Conservation (phyloP, 2,329 filamentous ascomycete species). For the Apiospora aurea region DNA sequence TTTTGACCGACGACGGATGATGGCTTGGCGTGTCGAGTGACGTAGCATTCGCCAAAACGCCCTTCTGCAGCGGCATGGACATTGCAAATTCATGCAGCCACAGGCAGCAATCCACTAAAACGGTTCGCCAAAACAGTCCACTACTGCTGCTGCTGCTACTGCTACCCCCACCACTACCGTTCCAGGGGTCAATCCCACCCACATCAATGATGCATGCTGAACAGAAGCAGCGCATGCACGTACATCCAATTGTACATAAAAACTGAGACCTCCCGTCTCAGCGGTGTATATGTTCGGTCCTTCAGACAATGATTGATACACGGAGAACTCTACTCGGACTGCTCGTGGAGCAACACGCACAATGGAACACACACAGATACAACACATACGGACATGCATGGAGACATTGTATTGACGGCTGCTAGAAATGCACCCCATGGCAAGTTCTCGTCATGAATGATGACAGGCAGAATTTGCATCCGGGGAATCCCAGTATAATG, state of each 20-base stretch:
- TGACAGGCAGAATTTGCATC: slow-evolving; percentile 4
- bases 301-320: not conserved
- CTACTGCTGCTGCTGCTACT: not conserved
- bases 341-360: not conserved
- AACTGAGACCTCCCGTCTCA: not conserved
- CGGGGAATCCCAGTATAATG: not conserved
- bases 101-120: not conserved
- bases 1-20: slow-evolving; percentile 1
- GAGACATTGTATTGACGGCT: slow-evolving; percentile 4
- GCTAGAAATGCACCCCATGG: slow-evolving; percentile 3
- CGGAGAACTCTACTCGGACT: not conserved
- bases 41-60: slow-evolving; percentile 11
- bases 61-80: slow-evolving; percentile 18
- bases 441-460: not conserved
- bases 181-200: not conserved
- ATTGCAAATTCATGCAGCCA: not conserved
- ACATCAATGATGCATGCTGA: not conserved
- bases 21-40: slow-evolving; percentile 12
- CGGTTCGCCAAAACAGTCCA: not conserved
- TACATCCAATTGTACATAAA: not conserved
- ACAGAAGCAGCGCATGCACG: not conserved
- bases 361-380: not conserved
- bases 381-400: not conserved
- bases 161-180: not conserved
- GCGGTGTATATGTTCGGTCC: too few relatives aligned